phyloP scores from a whole-genome alignment of 495 filamentous ascomycete genomes.

The Hypoxylon subgilvum region DNA sequence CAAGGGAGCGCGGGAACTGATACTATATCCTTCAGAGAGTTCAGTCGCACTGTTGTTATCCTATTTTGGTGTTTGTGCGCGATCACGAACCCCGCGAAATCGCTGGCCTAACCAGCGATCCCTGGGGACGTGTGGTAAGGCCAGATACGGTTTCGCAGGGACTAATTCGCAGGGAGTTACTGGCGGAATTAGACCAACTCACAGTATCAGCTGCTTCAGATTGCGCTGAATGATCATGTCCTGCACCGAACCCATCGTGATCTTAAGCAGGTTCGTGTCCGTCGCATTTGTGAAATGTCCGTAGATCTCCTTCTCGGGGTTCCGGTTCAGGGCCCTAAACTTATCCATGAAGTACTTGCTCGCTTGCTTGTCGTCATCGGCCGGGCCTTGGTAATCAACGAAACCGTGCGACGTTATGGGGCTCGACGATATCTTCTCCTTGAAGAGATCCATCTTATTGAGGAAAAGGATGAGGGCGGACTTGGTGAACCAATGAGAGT shows the following conservation, averaged over 20 bases:
- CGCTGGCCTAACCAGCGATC: slow-evolving; percentile 31
- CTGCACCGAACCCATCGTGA: slow-evolving; percentile 95
- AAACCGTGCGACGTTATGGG: slow-evolving; percentile 87
- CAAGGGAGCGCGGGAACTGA: slow-evolving; percentile 32
- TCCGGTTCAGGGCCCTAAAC: slow-evolving; percentile 84
- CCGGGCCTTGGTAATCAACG: slow-evolving; percentile 77
- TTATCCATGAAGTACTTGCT: slow-evolving; percentile 89
- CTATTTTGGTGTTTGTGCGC: too few species aligned
- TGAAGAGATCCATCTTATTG: slow-evolving; percentile 99
- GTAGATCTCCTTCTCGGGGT: slow-evolving; percentile 86
- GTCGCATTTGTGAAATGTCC: slow-evolving; percentile 94
- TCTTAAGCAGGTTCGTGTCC: slow-evolving; percentile 93
- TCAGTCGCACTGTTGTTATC: slow-evolving; percentile 38
- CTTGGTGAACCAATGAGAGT: slow-evolving; percentile 96
- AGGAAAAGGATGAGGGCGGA: slow-evolving; percentile 97
- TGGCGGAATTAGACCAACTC: slow-evolving; percentile 51
- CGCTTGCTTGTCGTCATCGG: slow-evolving; percentile 63
- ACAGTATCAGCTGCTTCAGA: slow-evolving; percentile 91
- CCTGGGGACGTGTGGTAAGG: slow-evolving; percentile 29
- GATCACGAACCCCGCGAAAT: slow-evolving; percentile 26
- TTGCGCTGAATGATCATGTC: slow-evolving; percentile 99
- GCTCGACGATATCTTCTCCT: slow-evolving; percentile 78
- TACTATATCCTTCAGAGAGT: slow-evolving; percentile 48
- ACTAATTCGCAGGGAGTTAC: slow-evolving; percentile 18
- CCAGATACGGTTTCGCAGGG: slow-evolving; percentile 34